Evolutionary conservation across 306 rosid genomes (phyloP), one percentile per base, ranked within the genome.

Genomic region (Lathyrus oleraceus): DNA sequence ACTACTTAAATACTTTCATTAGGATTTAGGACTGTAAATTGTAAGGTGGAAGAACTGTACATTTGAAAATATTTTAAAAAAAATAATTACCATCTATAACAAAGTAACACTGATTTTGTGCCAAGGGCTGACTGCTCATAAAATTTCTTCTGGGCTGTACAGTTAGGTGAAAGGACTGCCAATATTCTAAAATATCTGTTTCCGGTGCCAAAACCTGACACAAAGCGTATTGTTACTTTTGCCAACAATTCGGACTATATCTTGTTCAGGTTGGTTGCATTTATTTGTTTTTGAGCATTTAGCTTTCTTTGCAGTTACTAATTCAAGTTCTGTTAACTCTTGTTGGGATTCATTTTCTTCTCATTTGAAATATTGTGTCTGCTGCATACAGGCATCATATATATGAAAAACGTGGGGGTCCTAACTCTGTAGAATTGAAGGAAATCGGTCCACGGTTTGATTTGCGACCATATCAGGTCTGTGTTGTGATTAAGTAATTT

Each of bases 401-500:
- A 36, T 90, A 84, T 76, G 98, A 90, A 81, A 90, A 81, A 71
- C 89, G 58, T 5, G 95, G 90, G 8, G 96, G 96, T 56, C 90
- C 91, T 45, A 88, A 88, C 76, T 94, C 95, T 45, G 25, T 85
- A 58, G 96, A 90, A 69, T 85, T 94, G 72, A 87, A 94, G 81
- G 97, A 94, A 85, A 76, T 94, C 16, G 98, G 98, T 78, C 98
- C 98, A 17, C 88, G 98, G 17, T 94, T 88, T 85, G 98, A 94
- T 69, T 70, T 90, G 77, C 85, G 89, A 27, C 82, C 81, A 78
- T 90, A 76, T 61, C 82, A 88, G 97, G 98, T 90, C 68, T 73
- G 78, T 28, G 51, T 27, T 67, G 6, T 74, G 45, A 39, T 79
- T 73, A 56, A 12, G 65, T 35, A 19, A 6, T 72, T 32, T 40